Evolutionary conservation across 208 protist species (phyloP), one percentile per base, ranked within the genome.

Genomic region (Polymyxa betae): DNA sequence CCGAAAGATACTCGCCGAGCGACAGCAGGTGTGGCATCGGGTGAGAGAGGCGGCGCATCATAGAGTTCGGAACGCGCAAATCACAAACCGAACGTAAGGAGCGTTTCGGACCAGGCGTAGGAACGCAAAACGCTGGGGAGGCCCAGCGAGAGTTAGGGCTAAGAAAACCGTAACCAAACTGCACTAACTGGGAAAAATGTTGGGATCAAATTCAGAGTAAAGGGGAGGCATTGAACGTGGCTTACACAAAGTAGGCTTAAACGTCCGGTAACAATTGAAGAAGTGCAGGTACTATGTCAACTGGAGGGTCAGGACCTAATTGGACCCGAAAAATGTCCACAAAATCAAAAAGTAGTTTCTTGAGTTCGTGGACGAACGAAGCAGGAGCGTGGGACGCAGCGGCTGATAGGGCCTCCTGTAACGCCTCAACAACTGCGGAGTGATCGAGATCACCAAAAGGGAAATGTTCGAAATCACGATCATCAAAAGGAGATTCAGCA

Each of bases 231-330:
- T 60, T n/a, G n/a, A n/a, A 24, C 49, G 49, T 60, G 49, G 49
- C 24, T 24, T 5, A 24, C 49, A 60, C 24, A 29, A 24, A 60
- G 24, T 24, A 60, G 49, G 49, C n/a, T n/a, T n/a, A n/a, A n/a
- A n/a, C n/a, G n/a, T n/a, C n/a, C n/a, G n/a, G n/a, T n/a, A n/a
- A n/a, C n/a, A n/a, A n/a, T n/a, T n/a, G n/a, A n/a, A n/a, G n/a
- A n/a, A n/a, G n/a, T n/a, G 72, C 16, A 82, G 5, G 16, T 5
- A 82, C 35, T 35, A 5, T 82, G 5, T n/a, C n/a, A n/a, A 82
- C 72, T 35, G n/a, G n/a, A 35, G 72, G 72, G 72, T 82, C 72
- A 82, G 5, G 72, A 20, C 72, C 72, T 5, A 82, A 82, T 82
- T 82, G 5, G 35, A 5, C n/a, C 5, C 72, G 72, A n/a, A 82